Percentiles rank a stretch among this genome's conserved stretches.
Evolutionary conservation across 495 filamentous ascomycete species (phyloP).

Genomic region (Chlorociboria aeruginascens): DNA sequence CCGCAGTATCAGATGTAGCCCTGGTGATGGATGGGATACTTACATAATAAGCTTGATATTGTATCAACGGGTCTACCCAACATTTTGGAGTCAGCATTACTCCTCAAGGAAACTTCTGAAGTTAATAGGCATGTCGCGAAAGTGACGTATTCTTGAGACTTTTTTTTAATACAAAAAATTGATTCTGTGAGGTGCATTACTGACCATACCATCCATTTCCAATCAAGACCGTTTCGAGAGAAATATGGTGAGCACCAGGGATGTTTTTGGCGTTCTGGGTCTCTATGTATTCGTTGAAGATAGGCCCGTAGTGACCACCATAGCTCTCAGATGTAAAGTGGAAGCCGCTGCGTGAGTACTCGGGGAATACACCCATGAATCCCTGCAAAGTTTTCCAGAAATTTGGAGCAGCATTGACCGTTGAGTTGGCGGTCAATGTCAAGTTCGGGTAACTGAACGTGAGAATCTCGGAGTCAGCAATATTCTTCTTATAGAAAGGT

Average conservation of each 20-base stretch:
- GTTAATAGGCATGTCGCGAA: too few relatives aligned
- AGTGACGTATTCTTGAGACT: neutral
- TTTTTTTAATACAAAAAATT: neutral
- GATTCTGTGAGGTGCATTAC: slow-evolving; percentile 26
- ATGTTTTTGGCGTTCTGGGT: slow-evolving; percentile 48
- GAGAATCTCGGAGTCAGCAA: too few relatives aligned
- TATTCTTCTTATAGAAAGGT: too few relatives aligned
- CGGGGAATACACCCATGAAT: slow-evolving; percentile 51
- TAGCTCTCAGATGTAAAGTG: slow-evolving; percentile 51
- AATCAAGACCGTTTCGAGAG: slow-evolving; percentile 45
- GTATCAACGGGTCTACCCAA: slow-evolving; percentile 30
- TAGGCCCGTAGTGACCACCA: slow-evolving; percentile 56
- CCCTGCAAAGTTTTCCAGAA: slow-evolving; percentile 50
- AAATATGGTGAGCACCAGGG: slow-evolving; percentile 35
- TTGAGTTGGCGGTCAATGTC: slow-evolving; percentile 40
- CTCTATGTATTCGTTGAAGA: slow-evolving; percentile 53
- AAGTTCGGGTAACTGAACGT: slow-evolving; percentile 41
- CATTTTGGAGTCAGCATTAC: neutral
- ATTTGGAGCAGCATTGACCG: slow-evolving; percentile 39
- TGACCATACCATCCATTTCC: slow-evolving; percentile 49
- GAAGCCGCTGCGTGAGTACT: slow-evolving; percentile 43
- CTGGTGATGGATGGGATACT: too few relatives aligned
- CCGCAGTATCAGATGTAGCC: too few relatives aligned
- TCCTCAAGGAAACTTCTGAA: neutral
- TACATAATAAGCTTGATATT: slow-evolving; percentile 48